These are phyloP conservation scores for Zygotorulaspora sp. DNA, from an alignment of 805 yeast genomes.

Conservation along the genomic window DNA sequence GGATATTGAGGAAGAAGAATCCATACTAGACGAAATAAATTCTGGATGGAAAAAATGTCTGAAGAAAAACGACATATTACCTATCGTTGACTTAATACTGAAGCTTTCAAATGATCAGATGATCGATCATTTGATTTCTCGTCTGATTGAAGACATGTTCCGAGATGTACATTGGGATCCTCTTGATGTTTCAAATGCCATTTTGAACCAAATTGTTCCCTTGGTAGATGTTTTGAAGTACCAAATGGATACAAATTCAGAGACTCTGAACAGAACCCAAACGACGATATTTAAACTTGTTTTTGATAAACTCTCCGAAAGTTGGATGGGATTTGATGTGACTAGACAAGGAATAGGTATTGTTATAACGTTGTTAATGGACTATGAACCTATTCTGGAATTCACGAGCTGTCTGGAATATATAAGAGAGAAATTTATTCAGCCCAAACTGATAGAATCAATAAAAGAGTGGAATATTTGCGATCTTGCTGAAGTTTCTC, in stretches of 20 bases:
- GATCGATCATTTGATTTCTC: slow-evolving; percentile 18
- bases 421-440: slow-evolving; percentile 33
- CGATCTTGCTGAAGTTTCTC: slow-evolving; percentile 5
- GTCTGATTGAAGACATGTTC: slow-evolving; percentile 11
- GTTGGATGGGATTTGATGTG: slow-evolving; percentile 15
- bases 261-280: slow-evolving; percentile 25
- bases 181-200: slow-evolving; percentile 5
- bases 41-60: not conserved
- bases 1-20: slow-evolving; percentile 6
- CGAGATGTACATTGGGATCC: slow-evolving; percentile 7
- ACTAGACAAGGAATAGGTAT: slow-evolving; percentile 4
- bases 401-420: slow-evolving; percentile 23
- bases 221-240: slow-evolving; percentile 18
- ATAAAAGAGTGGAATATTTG: slow-evolving; percentile 37
- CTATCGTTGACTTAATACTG: slow-evolving; percentile 12
- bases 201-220: slow-evolving; percentile 6
- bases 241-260: slow-evolving; percentile 17
- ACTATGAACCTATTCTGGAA: slow-evolving; percentile 21
- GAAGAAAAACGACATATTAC: not conserved
- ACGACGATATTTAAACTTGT: slow-evolving; percentile 19
- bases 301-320: slow-evolving; percentile 6
- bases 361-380: slow-evolving; percentile 15
- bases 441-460: slow-evolving; percentile 37
- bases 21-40: slow-evolving; percentile 5
- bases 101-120: slow-evolving; percentile 16